Conservation (phyloP, 2,329 filamentous ascomycete genomes). For the Pyricularia pennisetigena region DNA sequence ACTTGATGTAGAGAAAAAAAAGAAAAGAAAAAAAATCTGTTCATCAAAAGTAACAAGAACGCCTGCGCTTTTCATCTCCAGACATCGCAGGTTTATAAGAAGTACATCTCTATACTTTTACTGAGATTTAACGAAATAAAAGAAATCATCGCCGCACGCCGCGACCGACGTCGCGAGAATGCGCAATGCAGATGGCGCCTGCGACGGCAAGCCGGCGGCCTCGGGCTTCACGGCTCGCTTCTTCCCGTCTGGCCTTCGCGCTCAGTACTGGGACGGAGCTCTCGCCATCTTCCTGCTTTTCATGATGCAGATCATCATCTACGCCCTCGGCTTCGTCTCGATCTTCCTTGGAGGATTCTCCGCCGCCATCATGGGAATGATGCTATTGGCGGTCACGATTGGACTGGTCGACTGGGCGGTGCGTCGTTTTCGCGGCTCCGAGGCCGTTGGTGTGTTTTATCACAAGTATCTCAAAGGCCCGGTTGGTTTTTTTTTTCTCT, state of each 20-base stretch:
- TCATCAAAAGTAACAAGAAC: background rate
- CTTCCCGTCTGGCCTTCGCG: background rate
- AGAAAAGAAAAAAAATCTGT: background rate
- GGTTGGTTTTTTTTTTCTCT: constrained; percentile 6
- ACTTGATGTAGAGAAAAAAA: background rate
- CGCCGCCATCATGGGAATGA: constrained; percentile 37
- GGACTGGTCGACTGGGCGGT: constrained; percentile 9
- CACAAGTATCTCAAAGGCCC: constrained; percentile 10
- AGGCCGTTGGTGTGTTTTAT: constrained; percentile 18
- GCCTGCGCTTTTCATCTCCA: no score
- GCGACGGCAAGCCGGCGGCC: background rate
- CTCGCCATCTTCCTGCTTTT: constrained; percentile 27
- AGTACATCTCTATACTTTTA: background rate
- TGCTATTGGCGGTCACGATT: constrained; percentile 25
- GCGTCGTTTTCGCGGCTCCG: background rate
- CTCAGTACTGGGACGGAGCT: constrained; percentile 15
- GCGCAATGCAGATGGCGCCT: background rate
- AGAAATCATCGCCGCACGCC: background rate
- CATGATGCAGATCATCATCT: constrained; percentile 34
- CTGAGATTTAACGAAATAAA: background rate
- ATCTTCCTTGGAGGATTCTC: constrained; percentile 28
- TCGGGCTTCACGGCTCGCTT: background rate
- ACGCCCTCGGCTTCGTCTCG: constrained; percentile 28
- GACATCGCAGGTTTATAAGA: no score
- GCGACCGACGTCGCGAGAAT: background rate